These are phyloP conservation scores for Suhomyces chickasaworum DNA, from an alignment of 1,139 yeast species.

Conservation along the genomic window DNA sequence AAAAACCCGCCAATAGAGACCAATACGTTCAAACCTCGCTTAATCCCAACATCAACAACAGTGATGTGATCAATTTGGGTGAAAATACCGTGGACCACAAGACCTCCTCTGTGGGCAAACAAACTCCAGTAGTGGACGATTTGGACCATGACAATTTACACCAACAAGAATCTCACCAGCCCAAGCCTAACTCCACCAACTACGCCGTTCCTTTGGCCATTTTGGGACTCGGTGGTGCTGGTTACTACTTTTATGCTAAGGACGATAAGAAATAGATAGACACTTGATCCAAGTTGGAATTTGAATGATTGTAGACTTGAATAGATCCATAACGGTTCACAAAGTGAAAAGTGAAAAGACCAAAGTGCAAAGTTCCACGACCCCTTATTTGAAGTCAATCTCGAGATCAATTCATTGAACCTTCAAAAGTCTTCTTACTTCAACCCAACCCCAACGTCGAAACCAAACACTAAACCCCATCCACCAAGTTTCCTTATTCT, in stretches of 20 bases:
- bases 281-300: not conserved
- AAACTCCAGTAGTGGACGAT: conserved; percentile 40
- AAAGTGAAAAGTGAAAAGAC: no score
- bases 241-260: conserved; percentile 15
- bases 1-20: conserved; percentile 44
- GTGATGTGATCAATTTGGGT: conserved; percentile 42
- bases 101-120: conserved; percentile 30
- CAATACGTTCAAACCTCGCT: conserved; percentile 46
- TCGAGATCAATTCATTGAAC: no score
- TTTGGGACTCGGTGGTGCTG: conserved; percentile 19
- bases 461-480: no score
- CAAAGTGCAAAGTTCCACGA: no score
- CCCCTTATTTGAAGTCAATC: no score
- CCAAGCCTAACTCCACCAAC: not conserved
- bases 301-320: not conserved
- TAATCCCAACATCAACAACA: conserved; percentile 45
- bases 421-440: no score
- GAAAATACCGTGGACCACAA: conserved; percentile 43
- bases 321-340: no score
- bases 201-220: conserved; percentile 16
- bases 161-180: conserved; percentile 6
- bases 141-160: conserved; percentile 38
- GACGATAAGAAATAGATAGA: conserved; percentile 4
- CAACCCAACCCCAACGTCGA: no score
- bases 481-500: no score